phyloP scores from a whole-genome alignment of 140 eudicot genomes.

The Oenanthe javanica region DNA sequence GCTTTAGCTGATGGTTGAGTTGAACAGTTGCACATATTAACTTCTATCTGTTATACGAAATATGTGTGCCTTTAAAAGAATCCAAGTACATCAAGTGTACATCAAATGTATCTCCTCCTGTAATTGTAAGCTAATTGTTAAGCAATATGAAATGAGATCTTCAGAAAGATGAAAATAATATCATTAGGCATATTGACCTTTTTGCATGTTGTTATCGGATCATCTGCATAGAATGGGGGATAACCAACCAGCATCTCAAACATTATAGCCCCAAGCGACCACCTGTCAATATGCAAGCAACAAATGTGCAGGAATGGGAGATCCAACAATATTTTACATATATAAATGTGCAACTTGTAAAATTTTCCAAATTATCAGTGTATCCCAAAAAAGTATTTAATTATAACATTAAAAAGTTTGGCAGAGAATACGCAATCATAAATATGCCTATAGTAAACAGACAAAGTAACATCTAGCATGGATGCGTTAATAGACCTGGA shows the following conservation, averaged over 20 bases:
- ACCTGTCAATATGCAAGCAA: constrained; percentile 27
- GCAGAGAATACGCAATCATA: neutral
- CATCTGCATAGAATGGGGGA: constrained; percentile 56
- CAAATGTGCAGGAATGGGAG: neutral
- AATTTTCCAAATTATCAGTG: neutral
- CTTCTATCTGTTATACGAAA: neutral
- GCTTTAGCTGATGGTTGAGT: neutral
- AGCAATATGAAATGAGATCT: neutral
- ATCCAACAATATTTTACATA: neutral
- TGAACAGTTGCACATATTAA: neutral
- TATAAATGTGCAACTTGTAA: neutral
- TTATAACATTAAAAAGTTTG: neutral
- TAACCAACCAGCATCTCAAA: constrained; percentile 65
- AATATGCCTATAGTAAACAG: neutral
- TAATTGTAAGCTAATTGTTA: neutral
- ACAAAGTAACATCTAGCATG: neutral
- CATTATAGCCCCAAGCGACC: constrained; percentile 64
- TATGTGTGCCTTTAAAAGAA: neutral
- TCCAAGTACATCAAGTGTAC: neutral
- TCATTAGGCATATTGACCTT: constrained; percentile 26
- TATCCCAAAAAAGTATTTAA: neutral
- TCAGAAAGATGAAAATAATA: neutral
- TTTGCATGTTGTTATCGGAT: constrained; percentile 47
- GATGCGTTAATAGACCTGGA: neutral
- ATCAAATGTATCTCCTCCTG: neutral